Percentiles rank a stretch among this genome's conserved stretches.
These are phyloP conservation scores for Drechslera avenae DNA, from an alignment of 2,329 filamentous ascomycete species.

Conservation along the genomic window DNA sequence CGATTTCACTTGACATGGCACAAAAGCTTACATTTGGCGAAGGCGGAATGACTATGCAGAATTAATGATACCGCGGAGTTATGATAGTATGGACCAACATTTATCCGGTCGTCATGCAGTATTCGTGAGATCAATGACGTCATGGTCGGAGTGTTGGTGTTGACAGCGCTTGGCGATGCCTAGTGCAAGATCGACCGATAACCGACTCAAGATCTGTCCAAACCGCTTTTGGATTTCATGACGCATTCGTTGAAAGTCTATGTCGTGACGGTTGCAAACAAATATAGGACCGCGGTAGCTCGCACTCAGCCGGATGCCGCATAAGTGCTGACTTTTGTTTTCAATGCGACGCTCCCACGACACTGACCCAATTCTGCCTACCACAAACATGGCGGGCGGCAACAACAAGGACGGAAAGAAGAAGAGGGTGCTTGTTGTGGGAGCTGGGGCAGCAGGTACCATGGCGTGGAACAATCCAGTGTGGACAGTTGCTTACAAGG, in stretches of 20 bases:
- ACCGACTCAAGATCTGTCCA: constrained; percentile 18
- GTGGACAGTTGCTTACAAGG: neutral
- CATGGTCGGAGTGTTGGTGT: constrained; percentile 7
- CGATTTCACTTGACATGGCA: neutral
- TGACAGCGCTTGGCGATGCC: constrained; percentile 6
- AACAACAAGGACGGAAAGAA: constrained; percentile 33
- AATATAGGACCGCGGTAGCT: constrained; percentile 13
- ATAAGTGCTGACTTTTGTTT: constrained; percentile 5
- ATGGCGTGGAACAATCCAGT: neutral
- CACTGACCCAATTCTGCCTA: constrained; percentile 39
- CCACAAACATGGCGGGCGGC: constrained; percentile 38
- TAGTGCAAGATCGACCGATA: constrained; percentile 15
- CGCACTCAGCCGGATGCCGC: neutral
- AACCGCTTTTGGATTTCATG: constrained; percentile 38
- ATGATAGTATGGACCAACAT: neutral
- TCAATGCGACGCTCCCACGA: constrained; percentile 30
- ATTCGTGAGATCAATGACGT: constrained; percentile 17
- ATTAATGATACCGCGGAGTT: too few species aligned
- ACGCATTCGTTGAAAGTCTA: constrained; percentile 34
- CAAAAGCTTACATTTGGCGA: too few species aligned
- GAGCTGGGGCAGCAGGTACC: constrained; percentile 49
- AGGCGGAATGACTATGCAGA: too few species aligned
- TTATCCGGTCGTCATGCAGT: constrained; percentile 17
- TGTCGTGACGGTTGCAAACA: constrained; percentile 20
- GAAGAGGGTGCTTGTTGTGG: constrained; percentile 49